phyloP scores from a whole-genome alignment of 345 rosid species.

The Gossypium turneri region DNA sequence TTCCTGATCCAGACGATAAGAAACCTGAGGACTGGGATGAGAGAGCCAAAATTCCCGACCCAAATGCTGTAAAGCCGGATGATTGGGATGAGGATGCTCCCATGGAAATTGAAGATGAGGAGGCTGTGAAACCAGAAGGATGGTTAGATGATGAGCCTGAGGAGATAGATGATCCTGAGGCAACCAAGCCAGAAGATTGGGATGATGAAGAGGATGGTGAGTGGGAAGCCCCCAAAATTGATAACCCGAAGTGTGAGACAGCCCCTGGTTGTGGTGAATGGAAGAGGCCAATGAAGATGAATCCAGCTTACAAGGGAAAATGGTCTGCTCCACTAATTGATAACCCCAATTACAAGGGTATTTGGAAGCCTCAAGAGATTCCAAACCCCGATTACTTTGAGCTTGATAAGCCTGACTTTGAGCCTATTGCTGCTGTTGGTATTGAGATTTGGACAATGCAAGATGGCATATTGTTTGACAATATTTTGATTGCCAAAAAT shows the following conservation, averaged over 20 bases:
- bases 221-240: slow-evolving; percentile 86
- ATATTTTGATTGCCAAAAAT: slow-evolving; percentile 59
- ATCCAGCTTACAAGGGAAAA: slow-evolving; percentile 87
- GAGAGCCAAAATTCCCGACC: slow-evolving; percentile 72
- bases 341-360: slow-evolving; percentile 80
- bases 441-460: slow-evolving; percentile 97
- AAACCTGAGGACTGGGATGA: slow-evolving; percentile 92
- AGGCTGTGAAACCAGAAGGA: slow-evolving; percentile 86
- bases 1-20: slow-evolving; percentile 88
- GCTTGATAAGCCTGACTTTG: slow-evolving; percentile 63
- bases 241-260: slow-evolving; percentile 68
- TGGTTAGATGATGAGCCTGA: slow-evolving; percentile 92
- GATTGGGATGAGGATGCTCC: slow-evolving; percentile 98
- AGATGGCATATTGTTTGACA: slow-evolving; percentile 78
- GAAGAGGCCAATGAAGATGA: slow-evolving; percentile 77
- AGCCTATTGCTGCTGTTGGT: slow-evolving; percentile 79
- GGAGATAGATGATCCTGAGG: slow-evolving; percentile 84
- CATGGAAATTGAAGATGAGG: slow-evolving; percentile 74
- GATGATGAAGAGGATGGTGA: slow-evolving; percentile 94
- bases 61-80: slow-evolving; percentile 67
- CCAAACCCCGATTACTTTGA: slow-evolving; percentile 77
- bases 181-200: slow-evolving; percentile 88
- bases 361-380: slow-evolving; percentile 80
- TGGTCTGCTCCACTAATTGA: slow-evolving; percentile 77
- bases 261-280: slow-evolving; percentile 90